Percentiles rank a stretch among this genome's conserved stretches.
phyloP scores from a whole-genome alignment of 805 yeast genomes.

The Millerozyma acaciae region DNA sequence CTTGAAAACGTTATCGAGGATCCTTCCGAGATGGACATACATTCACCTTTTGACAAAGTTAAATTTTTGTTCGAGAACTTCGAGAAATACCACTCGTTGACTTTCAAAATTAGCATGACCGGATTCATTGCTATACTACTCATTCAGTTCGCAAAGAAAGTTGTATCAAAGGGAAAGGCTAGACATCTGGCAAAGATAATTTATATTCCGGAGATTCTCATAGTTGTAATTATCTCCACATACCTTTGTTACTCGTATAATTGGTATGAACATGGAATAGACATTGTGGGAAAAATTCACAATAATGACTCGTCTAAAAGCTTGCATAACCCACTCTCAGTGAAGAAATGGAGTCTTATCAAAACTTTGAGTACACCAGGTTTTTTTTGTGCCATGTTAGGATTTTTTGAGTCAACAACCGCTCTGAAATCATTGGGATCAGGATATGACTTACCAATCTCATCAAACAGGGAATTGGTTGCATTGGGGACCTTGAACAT shows the following conservation, averaged over 20 bases:
- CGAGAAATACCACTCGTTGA: conserved; percentile 49
- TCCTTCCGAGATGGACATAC: conserved; percentile 32
- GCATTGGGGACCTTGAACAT: conserved; percentile 81
- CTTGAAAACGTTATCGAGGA: conserved; percentile 37
- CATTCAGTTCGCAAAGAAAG: conserved; percentile 35
- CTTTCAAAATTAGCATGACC: conserved; percentile 54
- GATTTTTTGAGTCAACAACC: conserved; percentile 90
- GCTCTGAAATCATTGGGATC: conserved; percentile 86
- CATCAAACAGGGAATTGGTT: conserved; percentile 85
- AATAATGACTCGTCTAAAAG: conserved; percentile 42
- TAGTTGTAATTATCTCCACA: conserved; percentile 65
- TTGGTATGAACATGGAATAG: conserved; percentile 56
- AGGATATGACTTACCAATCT: conserved; percentile 63
- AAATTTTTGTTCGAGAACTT: conserved; percentile 51
- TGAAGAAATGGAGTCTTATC: conserved; percentile 46
- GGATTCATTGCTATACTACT: conserved; percentile 50
- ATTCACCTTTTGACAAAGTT: conserved; percentile 68
- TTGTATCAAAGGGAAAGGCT: conserved; percentile 17
- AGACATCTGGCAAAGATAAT: conserved; percentile 36
- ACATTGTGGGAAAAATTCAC: conserved; percentile 65
- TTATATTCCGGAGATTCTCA: conserved; percentile 80
- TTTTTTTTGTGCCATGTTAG: conserved; percentile 75
- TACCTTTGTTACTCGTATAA: conserved; percentile 42
- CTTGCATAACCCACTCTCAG: conserved; percentile 55
- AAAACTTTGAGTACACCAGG: conserved; percentile 61